These are phyloP conservation scores for Triticum timopheevii DNA, from an alignment of 176 grass and related monocot genomes.

Conservation along the genomic window DNA sequence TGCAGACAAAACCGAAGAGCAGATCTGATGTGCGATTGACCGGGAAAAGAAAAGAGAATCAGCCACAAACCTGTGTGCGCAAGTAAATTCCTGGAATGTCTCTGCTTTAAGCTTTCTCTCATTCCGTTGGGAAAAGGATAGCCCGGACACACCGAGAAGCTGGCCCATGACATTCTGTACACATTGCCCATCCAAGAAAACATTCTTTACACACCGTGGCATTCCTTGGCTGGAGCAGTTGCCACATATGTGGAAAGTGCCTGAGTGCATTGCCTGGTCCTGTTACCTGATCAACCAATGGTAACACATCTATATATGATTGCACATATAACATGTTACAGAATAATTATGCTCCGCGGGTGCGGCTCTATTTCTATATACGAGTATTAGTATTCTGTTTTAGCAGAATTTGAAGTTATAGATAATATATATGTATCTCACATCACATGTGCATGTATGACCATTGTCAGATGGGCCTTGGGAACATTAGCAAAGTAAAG, in stretches of 20 bases:
- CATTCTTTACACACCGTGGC: constrained; percentile 18
- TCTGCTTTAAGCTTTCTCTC: background rate
- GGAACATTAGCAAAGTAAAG: background rate
- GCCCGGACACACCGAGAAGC: constrained; percentile 13
- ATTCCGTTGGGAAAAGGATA: background rate
- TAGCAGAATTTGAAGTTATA: too few relatives aligned
- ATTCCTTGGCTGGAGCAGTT: background rate
- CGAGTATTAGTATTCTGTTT: too few relatives aligned
- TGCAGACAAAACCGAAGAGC: constrained; percentile 5
- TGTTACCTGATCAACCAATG: background rate
- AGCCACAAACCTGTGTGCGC: background rate
- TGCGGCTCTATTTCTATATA: too few relatives aligned
- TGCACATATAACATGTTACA: background rate
- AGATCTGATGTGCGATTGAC: constrained; percentile 23
- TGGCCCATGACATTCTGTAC: constrained; percentile 20
- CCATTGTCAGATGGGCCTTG: too few relatives aligned
- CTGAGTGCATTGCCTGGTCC: too few relatives aligned
- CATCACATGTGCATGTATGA: background rate
- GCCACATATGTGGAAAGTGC: too few relatives aligned
- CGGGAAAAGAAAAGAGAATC: constrained; percentile 6
- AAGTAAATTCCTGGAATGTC: constrained; percentile 30
- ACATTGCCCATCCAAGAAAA: background rate
- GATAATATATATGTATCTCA: background rate
- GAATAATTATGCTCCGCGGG: background rate
- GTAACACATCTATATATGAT: too few relatives aligned